Percentiles rank a stretch among this genome's conserved stretches.
phyloP scores from a whole-genome alignment of 169 alveolate genomes.

The Cryptosporidium ubiquitum region DNA sequence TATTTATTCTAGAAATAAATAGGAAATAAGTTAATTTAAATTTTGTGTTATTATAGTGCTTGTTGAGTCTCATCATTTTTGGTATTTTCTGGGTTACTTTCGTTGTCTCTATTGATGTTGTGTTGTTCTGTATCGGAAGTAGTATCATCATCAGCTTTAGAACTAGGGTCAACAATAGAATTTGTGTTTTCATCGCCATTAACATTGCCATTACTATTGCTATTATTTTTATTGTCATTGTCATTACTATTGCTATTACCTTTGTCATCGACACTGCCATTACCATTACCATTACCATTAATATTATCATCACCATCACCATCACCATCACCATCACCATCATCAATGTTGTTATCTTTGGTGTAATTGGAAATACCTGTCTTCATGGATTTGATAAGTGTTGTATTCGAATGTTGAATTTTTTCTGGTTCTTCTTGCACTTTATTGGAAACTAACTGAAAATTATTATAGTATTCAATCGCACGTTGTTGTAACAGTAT shows the following conservation, averaged over 20 bases:
- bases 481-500: constrained; percentile 74
- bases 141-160: background rate
- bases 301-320: background rate
- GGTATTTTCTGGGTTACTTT: background rate
- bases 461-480: constrained; percentile 73
- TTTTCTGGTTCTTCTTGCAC: constrained; percentile 6
- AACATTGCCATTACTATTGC: background rate
- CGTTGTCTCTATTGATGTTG: background rate
- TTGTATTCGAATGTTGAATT: constrained; percentile 32
- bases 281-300: background rate
- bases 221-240: background rate
- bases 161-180: background rate
- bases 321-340: background rate
- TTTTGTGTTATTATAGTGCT: background rate
- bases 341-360: background rate
- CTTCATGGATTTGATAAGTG: constrained; percentile 16
- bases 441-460: constrained; percentile 71
- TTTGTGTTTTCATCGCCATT: background rate
- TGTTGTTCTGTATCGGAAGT: background rate
- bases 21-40: background rate
- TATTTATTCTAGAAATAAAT: background rate
- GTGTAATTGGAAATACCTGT: constrained; percentile 13
- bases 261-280: background rate
- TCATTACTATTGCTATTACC: background rate
- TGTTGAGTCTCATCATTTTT: too few species aligned